Percentiles rank a stretch among this genome's conserved stretches.
Evolutionary conservation across 2,329 filamentous ascomycete genomes (phyloP).

Genomic region (Ustilaginoidea virens): DNA sequence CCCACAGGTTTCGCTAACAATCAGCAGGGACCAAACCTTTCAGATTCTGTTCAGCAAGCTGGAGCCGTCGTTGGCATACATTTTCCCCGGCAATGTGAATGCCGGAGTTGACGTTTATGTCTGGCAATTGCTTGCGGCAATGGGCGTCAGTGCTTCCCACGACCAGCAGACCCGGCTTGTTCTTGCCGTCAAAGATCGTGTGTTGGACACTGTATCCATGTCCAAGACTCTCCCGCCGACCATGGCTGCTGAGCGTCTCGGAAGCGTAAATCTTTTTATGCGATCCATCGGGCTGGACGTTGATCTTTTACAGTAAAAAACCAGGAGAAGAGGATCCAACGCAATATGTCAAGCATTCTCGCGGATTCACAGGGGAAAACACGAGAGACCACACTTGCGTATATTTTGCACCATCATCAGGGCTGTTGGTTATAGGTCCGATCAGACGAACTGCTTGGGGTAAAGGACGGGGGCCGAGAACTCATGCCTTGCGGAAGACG

Average conservation of each 20-base stretch:
- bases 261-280: constrained; percentile 97
- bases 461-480: not conserved
- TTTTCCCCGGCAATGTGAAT: constrained; percentile 87
- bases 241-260: constrained; percentile 68
- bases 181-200: constrained; percentile 89
- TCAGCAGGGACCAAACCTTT: constrained; percentile 56
- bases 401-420: no score
- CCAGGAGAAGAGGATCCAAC: constrained; percentile 2
- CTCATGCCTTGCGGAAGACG: constrained; percentile 1
- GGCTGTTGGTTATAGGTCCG: no score
- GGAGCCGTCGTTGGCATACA: constrained; percentile 66
- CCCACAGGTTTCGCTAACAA: constrained; percentile 17
- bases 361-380: not conserved
- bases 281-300: constrained; percentile 97
- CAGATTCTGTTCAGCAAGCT: constrained; percentile 75
- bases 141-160: constrained; percentile 82
- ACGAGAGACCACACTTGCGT: not conserved
- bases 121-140: constrained; percentile 93
- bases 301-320: constrained; percentile 40
- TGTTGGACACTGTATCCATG: constrained; percentile 84
- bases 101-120: constrained; percentile 89
- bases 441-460: constrained; percentile 5
- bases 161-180: constrained; percentile 93
- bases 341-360: not conserved
- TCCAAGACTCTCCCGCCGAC: constrained; percentile 80